These are phyloP conservation scores for Phytophthora ohioensis DNA, from an alignment of 352 stramenopile species.

Conservation along the genomic window DNA sequence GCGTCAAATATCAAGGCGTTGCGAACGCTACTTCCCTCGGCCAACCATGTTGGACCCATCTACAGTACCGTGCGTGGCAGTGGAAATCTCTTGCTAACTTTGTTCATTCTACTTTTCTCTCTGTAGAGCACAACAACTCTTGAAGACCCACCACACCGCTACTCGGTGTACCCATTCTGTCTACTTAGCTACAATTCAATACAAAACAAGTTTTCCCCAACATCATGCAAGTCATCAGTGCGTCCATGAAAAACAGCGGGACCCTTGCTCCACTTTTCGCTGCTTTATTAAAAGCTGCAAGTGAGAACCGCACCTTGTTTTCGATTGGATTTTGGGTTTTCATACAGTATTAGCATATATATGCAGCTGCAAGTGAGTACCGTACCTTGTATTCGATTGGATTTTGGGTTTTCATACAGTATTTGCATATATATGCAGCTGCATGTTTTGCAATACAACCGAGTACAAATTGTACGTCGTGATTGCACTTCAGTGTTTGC, in stretches of 20 bases:
- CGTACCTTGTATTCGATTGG: not conserved
- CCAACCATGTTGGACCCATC: no score
- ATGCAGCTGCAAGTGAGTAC: not conserved
- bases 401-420: not conserved
- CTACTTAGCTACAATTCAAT: no score
- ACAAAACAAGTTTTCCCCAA: no score
- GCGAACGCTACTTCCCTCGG: no score
- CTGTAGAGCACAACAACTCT: no score
- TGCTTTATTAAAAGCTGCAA: not conserved
- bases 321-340: not conserved
- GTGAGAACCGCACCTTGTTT: not conserved
- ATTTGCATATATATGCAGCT: not conserved
- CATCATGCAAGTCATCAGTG: no score
- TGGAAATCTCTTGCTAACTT: no score
- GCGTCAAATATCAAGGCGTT: not conserved
- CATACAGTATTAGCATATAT: not conserved
- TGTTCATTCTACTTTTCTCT: no score
- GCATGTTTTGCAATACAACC: not conserved
- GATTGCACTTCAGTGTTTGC: not conserved
- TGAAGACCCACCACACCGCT: no score
- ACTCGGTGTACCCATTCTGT: no score
- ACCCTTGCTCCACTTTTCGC: not conserved
- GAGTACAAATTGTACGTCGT: not conserved
- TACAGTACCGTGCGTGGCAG: no score
- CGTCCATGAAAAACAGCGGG: no score